Base-by-base conservation (phyloP, 208 protist genomes). In the Trypanosoma brucei region DNA sequence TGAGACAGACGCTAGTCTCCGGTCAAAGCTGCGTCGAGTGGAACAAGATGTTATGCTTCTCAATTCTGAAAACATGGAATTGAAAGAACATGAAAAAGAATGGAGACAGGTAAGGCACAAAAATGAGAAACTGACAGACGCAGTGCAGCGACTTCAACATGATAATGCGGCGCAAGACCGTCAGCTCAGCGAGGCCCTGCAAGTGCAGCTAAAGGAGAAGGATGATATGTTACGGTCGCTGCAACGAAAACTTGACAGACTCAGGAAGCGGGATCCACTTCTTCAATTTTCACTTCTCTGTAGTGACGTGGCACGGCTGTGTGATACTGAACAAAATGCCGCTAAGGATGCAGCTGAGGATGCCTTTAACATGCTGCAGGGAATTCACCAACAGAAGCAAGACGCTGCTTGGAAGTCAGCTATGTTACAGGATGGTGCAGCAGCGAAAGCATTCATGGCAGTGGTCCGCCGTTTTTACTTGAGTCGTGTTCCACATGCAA, bases 41-140 rank as follows among this genome's bases (percentile, higher is more conserved):
- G 84, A 95, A 56, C 85, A 92, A 45, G 81, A 95, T 35, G 79
- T 92, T 3, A 71, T 93, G 68, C 79, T 92, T 44, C 81, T 95
- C 57, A 95, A 82, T 31, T 91, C 83, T 1, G 86, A 95, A 64
- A 91, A 88, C 73, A 88, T 95, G 78, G 77, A 91, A 53, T 62
- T 91, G 62, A 79, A 75, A 5, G 84, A 95, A 14, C 69, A 64
- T 55, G 75, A 65, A 55, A 83, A 80, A 62, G 57, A 70, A 3
- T 79, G 78, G 63, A 84, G 81, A 67, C 59, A 82, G 55, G 69
- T 86, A 30, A 62, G 53, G 8, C 62, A 71, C n/a, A 62, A 70
- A 22, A 88, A 88, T 63, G 40, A 59, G 57, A 60, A 74, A 61
- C 70, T 90, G 5, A 62, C 72, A 33, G 46, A 59, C 5, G 36